phyloP scores from a whole-genome alignment of 305 asterid species.

The Fraxinus paxiana region DNA sequence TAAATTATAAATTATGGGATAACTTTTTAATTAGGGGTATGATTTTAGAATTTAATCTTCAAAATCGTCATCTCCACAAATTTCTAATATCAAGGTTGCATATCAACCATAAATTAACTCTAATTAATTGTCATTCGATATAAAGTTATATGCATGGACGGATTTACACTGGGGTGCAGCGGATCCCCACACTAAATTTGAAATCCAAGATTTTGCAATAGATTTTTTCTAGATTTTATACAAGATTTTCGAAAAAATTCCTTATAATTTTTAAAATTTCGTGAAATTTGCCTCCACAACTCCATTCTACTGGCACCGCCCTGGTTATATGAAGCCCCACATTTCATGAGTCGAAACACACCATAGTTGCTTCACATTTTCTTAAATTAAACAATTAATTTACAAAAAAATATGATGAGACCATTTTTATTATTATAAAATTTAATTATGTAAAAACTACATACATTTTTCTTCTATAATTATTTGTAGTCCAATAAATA shows the following conservation, averaged over 20 bases:
- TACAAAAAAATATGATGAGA: not conserved
- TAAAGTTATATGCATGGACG: not conserved
- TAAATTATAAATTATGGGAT: not conserved
- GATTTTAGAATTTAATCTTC: not conserved
- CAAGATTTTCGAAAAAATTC: not conserved
- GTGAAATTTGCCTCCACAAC: not conserved
- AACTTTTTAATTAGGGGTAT: not conserved
- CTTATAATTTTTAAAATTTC: not conserved
- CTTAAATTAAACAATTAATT: not conserved
- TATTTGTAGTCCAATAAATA: not conserved
- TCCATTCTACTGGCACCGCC: not conserved
- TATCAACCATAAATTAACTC: conserved; percentile 2
- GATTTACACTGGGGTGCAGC: not conserved
- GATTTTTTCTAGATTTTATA: no score
- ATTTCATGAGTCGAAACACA: not conserved
- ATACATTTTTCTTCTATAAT: not conserved
- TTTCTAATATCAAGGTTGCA: not conserved
- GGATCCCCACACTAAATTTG: not conserved
- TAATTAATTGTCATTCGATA: not conserved
- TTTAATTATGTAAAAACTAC: not conserved
- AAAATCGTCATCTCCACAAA: not conserved
- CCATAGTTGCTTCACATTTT: not conserved
- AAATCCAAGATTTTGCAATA: not conserved
- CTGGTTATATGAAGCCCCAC: not conserved
- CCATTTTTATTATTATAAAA: not conserved